These are phyloP conservation scores for Xylaria scruposa DNA, from an alignment of 495 filamentous ascomycete species.

Conservation along the genomic window DNA sequence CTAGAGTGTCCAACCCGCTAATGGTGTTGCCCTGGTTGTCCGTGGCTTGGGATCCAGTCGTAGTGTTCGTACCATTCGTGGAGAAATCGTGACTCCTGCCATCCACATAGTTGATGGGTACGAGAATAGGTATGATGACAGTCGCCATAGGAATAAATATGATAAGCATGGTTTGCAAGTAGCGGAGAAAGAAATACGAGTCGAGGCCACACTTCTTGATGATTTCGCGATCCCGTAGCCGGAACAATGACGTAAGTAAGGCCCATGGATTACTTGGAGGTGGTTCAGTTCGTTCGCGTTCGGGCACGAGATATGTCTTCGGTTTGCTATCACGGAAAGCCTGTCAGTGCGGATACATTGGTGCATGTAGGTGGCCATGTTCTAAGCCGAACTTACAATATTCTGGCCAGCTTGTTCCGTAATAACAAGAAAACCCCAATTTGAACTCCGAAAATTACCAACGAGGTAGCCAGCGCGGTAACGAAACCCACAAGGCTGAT, in stretches of 20 bases:
- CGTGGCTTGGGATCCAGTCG: conserved; percentile 42
- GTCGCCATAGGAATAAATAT: conserved; percentile 85
- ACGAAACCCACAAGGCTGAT: conserved; percentile 71
- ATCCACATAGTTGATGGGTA: conserved; percentile 80
- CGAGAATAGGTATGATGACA: conserved; percentile 81
- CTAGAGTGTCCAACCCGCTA: conserved; percentile 77
- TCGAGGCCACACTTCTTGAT: conserved; percentile 95
- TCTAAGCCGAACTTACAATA: conserved; percentile 71
- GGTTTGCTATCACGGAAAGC: conserved; percentile 64
- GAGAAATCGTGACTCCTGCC: conserved; percentile 68
- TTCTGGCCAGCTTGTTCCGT: conserved; percentile 77
- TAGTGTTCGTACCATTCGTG: conserved; percentile 30
- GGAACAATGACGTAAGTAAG: conserved; percentile 75
- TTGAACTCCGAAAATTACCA: conserved; percentile 79
- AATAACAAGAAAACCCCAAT: conserved; percentile 77
- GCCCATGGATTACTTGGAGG: conserved; percentile 73
- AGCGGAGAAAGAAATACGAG: conserved; percentile 97
- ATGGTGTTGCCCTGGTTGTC: conserved; percentile 48
- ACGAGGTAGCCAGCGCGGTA: conserved; percentile 74
- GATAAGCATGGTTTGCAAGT: conserved; percentile 89
- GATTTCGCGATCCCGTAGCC: conserved; percentile 82
- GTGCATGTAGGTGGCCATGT: not conserved
- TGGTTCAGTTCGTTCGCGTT: conserved; percentile 77
- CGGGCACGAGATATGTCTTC: conserved; percentile 88
- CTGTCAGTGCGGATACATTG: conserved; percentile 21